Percentiles rank a stretch among this genome's conserved stretches.
These are phyloP conservation scores for Metschnikowia orientalis DNA, from an alignment of 805 yeast genomes.

Conservation along the genomic window DNA sequence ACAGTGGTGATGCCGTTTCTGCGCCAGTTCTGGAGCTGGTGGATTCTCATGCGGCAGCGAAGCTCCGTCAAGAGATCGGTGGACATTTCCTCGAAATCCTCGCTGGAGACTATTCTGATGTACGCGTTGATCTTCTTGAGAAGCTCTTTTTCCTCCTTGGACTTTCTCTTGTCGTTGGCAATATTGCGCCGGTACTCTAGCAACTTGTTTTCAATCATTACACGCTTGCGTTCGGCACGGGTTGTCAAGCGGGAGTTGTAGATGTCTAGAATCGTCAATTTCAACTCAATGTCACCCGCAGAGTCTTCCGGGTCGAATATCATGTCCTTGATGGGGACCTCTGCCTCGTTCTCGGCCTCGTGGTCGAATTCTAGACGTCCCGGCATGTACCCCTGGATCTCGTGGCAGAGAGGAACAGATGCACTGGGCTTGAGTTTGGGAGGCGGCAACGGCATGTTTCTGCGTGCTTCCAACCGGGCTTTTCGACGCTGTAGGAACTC, in stretches of 20 bases:
- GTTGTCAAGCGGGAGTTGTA: slow-evolving; percentile 85
- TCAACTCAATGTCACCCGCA: slow-evolving; percentile 82
- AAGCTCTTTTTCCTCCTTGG: slow-evolving; percentile 86
- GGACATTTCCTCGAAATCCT: slow-evolving; percentile 73
- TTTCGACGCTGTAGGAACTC: slow-evolving; percentile 68
- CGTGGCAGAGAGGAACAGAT: slow-evolving; percentile 94
- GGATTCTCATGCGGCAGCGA: slow-evolving; percentile 72
- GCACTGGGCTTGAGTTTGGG: slow-evolving; percentile 87
- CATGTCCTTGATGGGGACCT: slow-evolving; percentile 90
- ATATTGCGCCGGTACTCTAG: slow-evolving; percentile 82
- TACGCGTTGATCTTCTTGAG: slow-evolving; percentile 71
- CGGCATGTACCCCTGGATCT: slow-evolving; percentile 97
- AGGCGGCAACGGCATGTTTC: slow-evolving; percentile 68
- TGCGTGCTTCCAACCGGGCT: slow-evolving; percentile 64
- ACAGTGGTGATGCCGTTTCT: slow-evolving; percentile 79
- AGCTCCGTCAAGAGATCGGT: slow-evolving; percentile 74
- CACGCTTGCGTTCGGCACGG: slow-evolving; percentile 89
- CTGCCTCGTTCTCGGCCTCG: slow-evolving; percentile 97
- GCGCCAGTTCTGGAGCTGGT: slow-evolving; percentile 91
- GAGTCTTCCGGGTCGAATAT: slow-evolving; percentile 91
- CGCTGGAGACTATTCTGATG: slow-evolving; percentile 73
- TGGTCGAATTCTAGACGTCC: slow-evolving; percentile 95
- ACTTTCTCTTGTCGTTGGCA: slow-evolving; percentile 75
- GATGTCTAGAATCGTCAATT: slow-evolving; percentile 80
- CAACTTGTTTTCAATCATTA: slow-evolving; percentile 68